Evolutionary conservation across 192 early-diverging fungal genomes (phyloP).

Genomic region (Coemansia sp.): DNA sequence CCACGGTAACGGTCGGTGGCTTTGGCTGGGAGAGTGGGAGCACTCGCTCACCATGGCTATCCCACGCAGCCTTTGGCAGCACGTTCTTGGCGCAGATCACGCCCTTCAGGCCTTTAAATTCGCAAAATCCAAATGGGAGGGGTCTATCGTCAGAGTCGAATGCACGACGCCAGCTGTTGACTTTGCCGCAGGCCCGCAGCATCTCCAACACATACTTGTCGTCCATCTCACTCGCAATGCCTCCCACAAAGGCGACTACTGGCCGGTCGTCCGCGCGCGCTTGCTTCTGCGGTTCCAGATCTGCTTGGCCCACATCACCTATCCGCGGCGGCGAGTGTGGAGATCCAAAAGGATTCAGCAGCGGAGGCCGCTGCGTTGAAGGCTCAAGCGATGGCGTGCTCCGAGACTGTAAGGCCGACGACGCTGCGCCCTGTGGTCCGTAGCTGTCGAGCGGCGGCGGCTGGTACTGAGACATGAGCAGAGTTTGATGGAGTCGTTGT

Average conservation of each 20-base stretch:
- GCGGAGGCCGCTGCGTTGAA: conserved; percentile 1
- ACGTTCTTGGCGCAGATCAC: conserved; percentile 25
- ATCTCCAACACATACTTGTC: conserved; percentile 39
- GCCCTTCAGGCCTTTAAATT: conserved; percentile 17
- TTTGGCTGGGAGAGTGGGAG: conserved; percentile 6
- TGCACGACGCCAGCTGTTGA: conserved; percentile 34
- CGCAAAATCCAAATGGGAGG: conserved; percentile 52
- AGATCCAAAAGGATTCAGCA: conserved; percentile 40
- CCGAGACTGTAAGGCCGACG: too few relatives aligned
- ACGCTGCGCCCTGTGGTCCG: neutral
- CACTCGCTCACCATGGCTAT: neutral
- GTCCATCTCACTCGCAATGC: conserved; percentile 12
- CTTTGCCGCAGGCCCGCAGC: conserved; percentile 25
- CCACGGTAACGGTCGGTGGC: conserved; percentile 15
- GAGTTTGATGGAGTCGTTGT: too few relatives aligned
- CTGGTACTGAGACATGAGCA: conserved; percentile 35
- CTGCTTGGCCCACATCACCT: neutral
- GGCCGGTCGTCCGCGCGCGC: neutral
- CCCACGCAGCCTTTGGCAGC: conserved; percentile 12
- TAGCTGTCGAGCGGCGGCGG: conserved; percentile 37
- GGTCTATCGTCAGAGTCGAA: conserved; percentile 25
- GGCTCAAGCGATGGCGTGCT: conserved; percentile 1
- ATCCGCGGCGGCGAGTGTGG: conserved; percentile 3
- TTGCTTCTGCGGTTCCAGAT: neutral
- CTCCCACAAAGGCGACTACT: conserved; percentile 31